Percentiles rank a stretch among this genome's conserved stretches.
Evolutionary conservation across 345 rosid genomes (phyloP).

Genomic region (Murraya koenigii): DNA sequence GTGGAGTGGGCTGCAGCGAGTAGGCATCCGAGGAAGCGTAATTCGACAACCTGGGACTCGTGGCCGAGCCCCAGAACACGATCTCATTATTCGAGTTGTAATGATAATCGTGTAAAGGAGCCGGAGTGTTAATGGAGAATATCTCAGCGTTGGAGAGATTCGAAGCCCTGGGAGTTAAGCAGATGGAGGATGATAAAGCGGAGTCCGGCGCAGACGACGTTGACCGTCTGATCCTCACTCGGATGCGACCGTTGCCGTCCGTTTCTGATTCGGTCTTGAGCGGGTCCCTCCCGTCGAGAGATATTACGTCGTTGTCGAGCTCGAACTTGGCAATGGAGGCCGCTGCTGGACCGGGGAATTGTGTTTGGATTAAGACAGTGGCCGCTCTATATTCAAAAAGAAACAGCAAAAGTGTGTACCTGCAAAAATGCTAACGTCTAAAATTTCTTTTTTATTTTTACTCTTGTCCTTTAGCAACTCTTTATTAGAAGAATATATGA

Average conservation of each 20-base stretch:
- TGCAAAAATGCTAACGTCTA: constrained; percentile 9
- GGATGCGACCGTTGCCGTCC: constrained; percentile 37
- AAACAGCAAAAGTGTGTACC: constrained; percentile 52
- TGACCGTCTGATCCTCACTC: constrained; percentile 48
- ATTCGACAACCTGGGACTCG: constrained; percentile 57
- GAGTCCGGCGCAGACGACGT: constrained; percentile 52
- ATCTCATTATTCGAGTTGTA: constrained; percentile 35
- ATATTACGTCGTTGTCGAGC: constrained; percentile 49
- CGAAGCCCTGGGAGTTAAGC: constrained; percentile 51
- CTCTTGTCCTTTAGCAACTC: neutral
- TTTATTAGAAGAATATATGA: too few relatives aligned
- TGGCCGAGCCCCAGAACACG: constrained; percentile 39
- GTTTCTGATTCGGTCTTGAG: constrained; percentile 48
- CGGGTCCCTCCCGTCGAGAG: constrained; percentile 52
- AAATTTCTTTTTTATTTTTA: neutral
- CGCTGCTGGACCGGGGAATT: constrained; percentile 40
- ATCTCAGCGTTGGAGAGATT: constrained; percentile 54
- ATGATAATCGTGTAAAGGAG: constrained; percentile 19
- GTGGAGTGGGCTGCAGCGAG: constrained; percentile 55
- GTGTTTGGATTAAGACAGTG: constrained; percentile 33
- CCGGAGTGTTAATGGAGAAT: constrained; percentile 48
- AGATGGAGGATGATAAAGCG: constrained; percentile 41
- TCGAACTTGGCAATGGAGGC: constrained; percentile 44
- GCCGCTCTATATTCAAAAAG: constrained; percentile 55
- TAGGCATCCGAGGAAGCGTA: constrained; percentile 81